A percentile compares a stretch with the other conserved stretches of the same genome.
Evolutionary conservation across 1,284 basidiomycete genomes (phyloP).

Genomic region (Termitomyces sp.): DNA sequence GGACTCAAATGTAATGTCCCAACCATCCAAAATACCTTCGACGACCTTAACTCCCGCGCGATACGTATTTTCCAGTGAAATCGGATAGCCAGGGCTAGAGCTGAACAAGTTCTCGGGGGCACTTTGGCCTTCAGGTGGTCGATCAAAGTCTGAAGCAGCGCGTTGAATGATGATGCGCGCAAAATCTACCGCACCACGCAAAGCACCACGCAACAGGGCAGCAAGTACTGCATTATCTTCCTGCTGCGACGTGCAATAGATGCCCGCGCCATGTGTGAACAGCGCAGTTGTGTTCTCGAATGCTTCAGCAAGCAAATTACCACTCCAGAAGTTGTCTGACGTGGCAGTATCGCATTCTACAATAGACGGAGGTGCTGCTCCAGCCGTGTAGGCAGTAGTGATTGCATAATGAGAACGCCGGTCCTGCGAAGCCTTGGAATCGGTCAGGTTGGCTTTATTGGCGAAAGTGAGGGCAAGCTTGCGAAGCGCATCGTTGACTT

Average conservation of each 20-base stretch:
- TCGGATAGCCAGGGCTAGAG: conserved; percentile 3
- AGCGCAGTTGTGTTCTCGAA: conserved; percentile 13
- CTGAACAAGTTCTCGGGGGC: conserved; percentile 6
- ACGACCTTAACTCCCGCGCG: conserved; percentile 7
- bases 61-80: conserved; percentile 8
- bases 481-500: conserved; percentile 14
- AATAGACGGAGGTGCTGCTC: conserved; percentile 9
- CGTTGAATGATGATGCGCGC: conserved; percentile 5
- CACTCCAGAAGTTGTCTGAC: conserved; percentile 14
- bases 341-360: conserved; percentile 14
- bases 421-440: conserved; percentile 9
- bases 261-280: conserved; percentile 10
- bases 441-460: neutral
- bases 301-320: conserved; percentile 7
- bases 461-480: conserved; percentile 10
- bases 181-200: conserved; percentile 7
- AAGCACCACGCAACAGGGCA: conserved; percentile 4
- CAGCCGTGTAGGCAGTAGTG: conserved; percentile 3
- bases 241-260: conserved; percentile 13
- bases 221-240: conserved; percentile 14
- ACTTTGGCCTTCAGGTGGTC: conserved; percentile 5
- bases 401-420: conserved; percentile 5
- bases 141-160: conserved; percentile 9
- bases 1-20: conserved; percentile 1
- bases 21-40: conserved; percentile 1